Percentiles rank a stretch among this genome's conserved stretches.
Evolutionary conservation across 2,329 filamentous ascomycete species (phyloP).

Genomic region (Fonsecaea monophora): DNA sequence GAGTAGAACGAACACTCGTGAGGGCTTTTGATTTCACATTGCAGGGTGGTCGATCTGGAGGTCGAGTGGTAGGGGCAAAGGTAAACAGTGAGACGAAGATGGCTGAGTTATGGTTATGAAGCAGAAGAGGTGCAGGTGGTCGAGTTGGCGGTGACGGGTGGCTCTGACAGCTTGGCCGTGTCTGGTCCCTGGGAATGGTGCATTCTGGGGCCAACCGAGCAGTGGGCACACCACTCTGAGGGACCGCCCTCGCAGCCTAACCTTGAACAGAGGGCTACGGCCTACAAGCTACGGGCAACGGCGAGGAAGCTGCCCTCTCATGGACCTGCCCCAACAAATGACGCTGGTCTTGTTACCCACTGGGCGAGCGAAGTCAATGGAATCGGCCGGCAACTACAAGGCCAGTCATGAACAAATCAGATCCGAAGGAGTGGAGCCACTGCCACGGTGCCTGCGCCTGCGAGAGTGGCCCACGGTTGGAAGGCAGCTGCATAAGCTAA

Average conservation of each 20-base stretch:
- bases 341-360: neutral
- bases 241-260: conserved; percentile 3
- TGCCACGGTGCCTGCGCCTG: conserved; percentile 24
- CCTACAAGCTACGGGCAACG: conserved; percentile 13
- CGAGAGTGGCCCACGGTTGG: conserved; percentile 16
- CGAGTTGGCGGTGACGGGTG: conserved; percentile 31
- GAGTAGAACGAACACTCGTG: conserved; percentile 30
- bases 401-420: conserved; percentile 12
- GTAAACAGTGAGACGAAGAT: conserved; percentile 29
- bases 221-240: conserved; percentile 4
- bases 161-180: conserved; percentile 3
- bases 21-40: conserved; percentile 34
- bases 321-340: conserved; percentile 9
- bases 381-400: conserved; percentile 19
- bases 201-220: conserved; percentile 16
- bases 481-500: conserved; percentile 26
- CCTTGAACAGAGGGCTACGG: conserved; percentile 3
- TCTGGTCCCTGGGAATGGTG: conserved; percentile 6
- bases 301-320: conserved; percentile 3
- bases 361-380: conserved; percentile 24
- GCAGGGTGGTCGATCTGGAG: conserved; percentile 30
- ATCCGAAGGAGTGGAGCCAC: neutral
- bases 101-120: conserved; percentile 28
- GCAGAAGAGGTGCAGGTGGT: conserved; percentile 12
- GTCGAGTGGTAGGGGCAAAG: conserved; percentile 22